Conservation (phyloP, 2,329 filamentous ascomycete species). For the Dactylonectria macrodidyma region DNA sequence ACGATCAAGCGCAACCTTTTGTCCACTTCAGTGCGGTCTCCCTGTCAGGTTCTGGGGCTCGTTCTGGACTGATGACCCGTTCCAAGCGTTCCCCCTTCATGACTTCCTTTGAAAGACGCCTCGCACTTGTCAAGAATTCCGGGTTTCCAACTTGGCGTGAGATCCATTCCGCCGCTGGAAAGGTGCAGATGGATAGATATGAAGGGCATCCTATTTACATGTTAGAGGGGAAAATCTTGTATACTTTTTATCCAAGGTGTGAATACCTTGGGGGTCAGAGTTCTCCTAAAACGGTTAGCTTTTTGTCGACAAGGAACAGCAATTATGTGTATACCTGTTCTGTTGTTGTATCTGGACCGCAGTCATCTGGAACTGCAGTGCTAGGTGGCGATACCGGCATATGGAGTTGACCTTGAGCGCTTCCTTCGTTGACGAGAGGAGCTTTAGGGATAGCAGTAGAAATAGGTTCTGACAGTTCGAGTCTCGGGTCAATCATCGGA, state of each 20-base stretch:
- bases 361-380: conserved; percentile 12
- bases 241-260: neutral
- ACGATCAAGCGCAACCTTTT: neutral
- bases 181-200: conserved; percentile 15
- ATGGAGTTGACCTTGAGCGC: neutral
- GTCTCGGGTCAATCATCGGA: neutral
- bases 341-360: neutral
- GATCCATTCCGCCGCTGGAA: conserved; percentile 17
- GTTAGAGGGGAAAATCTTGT: neutral
- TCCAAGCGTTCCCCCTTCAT: conserved; percentile 9
- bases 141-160: conserved; percentile 6
- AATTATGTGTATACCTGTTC: neutral
- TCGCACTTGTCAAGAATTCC: conserved; percentile 4
- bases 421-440: neutral
- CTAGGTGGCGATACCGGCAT: conserved; percentile 11
- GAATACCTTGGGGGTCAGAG: conserved; percentile 8
- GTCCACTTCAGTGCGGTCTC: conserved; percentile 10
- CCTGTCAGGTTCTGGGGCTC: conserved; percentile 2
- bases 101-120: conserved; percentile 5
- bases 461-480: neutral
- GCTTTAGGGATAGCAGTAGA: neutral
- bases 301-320: neutral
- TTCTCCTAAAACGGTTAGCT: conserved; percentile 1
- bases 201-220: conserved; percentile 3
- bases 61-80: neutral